Evolutionary conservation across 495 filamentous ascomycete genomes (phyloP), one percentile per base, ranked within the genome.

Genomic region (Stereocaulon alpinum): DNA sequence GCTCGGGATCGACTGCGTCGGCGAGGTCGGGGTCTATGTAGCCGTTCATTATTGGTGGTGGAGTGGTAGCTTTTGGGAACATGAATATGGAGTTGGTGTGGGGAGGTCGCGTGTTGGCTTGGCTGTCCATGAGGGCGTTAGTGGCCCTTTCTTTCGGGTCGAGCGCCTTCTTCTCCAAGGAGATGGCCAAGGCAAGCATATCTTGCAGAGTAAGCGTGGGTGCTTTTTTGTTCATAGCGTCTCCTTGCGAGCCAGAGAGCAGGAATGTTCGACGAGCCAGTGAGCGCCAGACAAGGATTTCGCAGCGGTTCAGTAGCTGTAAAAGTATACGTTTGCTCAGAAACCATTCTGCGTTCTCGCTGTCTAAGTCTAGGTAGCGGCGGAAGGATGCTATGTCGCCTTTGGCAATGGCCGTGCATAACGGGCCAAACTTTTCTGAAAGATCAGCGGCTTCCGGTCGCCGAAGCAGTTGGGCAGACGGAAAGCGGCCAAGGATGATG

Each of bases 401-500:
- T 40, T 79, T 80, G 17, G 77, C 76, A 60, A 98, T 84, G n/a
- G 91, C 79, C 53, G 69, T 67, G 66, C 85, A 86, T 15, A 96
- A 68, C 2, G 90, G 90, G 7, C 80, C 62, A 71, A 95, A 98
- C 45, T 82, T 82, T 20, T 84, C 76, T 2, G 74, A 76, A n/a
- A 96, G 74, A 0, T 81, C 81, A 20, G 73, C 70, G 6, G 88
- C 82, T 73, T 96, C 93, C 0, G 86, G 85, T 2, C 86, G 80
- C 48, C 76, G 71, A 27, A 92, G 76, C 10, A 96, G 75, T 22
- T 69, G 57, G 14, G 69, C 61, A 0, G 86, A 84, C 0, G 93
- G 92, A 64, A 96, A 93, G 40, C 88, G 86, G 11, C 90, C 93
- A 50, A 94, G 78, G 40, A 95, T 80, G 6, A 96, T 80, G 65